Conservation (phyloP, 352 stramenopile species). For the Thalassiosira hispida region DNA sequence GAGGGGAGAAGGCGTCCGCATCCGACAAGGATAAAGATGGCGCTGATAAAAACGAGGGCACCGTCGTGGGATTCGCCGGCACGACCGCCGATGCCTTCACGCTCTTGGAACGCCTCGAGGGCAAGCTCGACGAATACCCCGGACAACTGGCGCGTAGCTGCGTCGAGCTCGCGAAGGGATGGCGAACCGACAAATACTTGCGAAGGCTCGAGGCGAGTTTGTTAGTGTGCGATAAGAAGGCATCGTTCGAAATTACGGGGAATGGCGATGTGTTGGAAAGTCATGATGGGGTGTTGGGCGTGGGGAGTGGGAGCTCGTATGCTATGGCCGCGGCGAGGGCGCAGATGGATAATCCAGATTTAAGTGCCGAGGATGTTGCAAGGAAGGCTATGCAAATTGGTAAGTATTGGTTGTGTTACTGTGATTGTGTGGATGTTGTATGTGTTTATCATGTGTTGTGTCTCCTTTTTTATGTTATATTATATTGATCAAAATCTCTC, state of each 20-base stretch:
- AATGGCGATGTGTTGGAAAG: slow-evolving; percentile 98
- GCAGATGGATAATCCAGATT: slow-evolving; percentile 92
- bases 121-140: slow-evolving; percentile 97
- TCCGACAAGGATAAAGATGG: slow-evolving; percentile 21
- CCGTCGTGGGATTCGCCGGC: slow-evolving; percentile 96
- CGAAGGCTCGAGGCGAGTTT: slow-evolving; percentile 91
- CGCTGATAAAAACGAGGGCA: slow-evolving; percentile 70
- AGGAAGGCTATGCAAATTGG: slow-evolving; percentile 93
- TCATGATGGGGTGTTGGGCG: slow-evolving; percentile 94
- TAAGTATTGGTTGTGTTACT: neutral
- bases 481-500: neutral
- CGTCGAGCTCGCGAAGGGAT: slow-evolving; percentile 98
- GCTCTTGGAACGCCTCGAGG: slow-evolving; percentile 97
- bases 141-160: slow-evolving; percentile 95
- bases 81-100: slow-evolving; percentile 98
- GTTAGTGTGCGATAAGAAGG: slow-evolving; percentile 95
- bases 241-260: slow-evolving; percentile 96
- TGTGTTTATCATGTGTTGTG: neutral
- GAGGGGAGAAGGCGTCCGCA: slow-evolving; percentile 3
- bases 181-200: slow-evolving; percentile 99
- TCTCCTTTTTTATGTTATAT: too few species aligned
- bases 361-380: slow-evolving; percentile 93
- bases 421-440: neutral
- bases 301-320: slow-evolving; percentile 89
- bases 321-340: slow-evolving; percentile 94